Evolutionary conservation across 441 rosid genomes (phyloP).

Genomic region (Cnidoscolus chayamansa): DNA sequence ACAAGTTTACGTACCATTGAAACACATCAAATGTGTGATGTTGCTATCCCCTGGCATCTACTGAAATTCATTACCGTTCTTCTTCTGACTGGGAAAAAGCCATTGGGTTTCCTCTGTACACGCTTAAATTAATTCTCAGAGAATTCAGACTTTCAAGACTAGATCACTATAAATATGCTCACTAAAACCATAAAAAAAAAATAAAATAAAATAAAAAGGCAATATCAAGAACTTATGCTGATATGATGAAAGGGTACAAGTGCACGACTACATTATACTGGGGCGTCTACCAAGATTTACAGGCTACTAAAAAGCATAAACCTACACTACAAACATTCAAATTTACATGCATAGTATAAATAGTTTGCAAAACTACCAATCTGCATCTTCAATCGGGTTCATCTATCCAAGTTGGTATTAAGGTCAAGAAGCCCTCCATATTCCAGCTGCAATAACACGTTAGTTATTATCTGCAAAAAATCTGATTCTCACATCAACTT

Average conservation of each 20-base stretch:
- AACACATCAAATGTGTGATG: not conserved
- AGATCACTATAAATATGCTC: no score
- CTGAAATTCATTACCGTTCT: no score
- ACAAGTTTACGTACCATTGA: no score
- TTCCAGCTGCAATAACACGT: conserved; percentile 49
- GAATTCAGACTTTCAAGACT: no score
- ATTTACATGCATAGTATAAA: not conserved
- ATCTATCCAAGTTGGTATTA: conserved; percentile 28
- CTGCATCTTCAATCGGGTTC: conserved; percentile 10
- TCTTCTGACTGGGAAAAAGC: not conserved
- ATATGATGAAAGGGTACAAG: conserved; percentile 8
- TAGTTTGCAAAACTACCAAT: not conserved
- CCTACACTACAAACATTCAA: conserved; percentile 1
- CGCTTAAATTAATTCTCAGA: not conserved
- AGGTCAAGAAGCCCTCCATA: conserved; percentile 30
- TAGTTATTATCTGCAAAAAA: conserved; percentile 11
- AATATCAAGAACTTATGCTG: not conserved
- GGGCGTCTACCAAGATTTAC: conserved; percentile 31
- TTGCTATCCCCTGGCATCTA: no score
- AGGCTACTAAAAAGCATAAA: conserved; percentile 12
- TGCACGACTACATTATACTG: conserved; percentile 18
- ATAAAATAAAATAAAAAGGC: not conserved
- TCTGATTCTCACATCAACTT: not conserved
- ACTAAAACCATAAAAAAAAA: not conserved
- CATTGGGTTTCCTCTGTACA: no score